Evolutionary conservation across 1,284 basidiomycete genomes (phyloP).

Genomic region (Schizophyllum amplum): DNA sequence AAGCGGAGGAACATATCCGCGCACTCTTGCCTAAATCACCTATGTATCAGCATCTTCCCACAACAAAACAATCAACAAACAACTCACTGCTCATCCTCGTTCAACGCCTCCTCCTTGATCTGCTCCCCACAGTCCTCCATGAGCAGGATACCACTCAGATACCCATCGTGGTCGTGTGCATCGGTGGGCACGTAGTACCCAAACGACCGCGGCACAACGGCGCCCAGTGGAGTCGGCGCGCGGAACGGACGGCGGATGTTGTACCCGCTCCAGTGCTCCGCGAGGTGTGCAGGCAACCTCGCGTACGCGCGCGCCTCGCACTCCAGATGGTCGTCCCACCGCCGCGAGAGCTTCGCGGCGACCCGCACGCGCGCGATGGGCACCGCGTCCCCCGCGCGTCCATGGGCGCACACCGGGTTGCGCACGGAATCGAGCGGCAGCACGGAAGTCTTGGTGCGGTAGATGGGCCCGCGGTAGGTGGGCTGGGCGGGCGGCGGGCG

Average conservation of each 20-base stretch:
- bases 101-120: slow-evolving; percentile 21
- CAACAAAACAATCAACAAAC: too few relatives aligned
- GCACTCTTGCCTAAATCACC: slow-evolving; percentile 3
- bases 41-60: neutral
- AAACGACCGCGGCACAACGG: slow-evolving; percentile 46
- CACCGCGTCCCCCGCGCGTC: slow-evolving; percentile 5
- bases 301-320: slow-evolving; percentile 36
- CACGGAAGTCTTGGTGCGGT: neutral
- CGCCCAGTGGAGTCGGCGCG: slow-evolving; percentile 32
- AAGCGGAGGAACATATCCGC: slow-evolving; percentile 13
- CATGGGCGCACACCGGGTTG: neutral
- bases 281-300: slow-evolving; percentile 33
- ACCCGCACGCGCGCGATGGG: slow-evolving; percentile 23
- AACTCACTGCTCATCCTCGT: neutral
- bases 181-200: slow-evolving; percentile 38
- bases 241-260: slow-evolving; percentile 25
- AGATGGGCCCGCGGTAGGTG: too few relatives aligned
- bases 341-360: slow-evolving; percentile 23
- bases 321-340: slow-evolving; percentile 22
- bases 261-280: slow-evolving; percentile 40
- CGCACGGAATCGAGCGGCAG: neutral
- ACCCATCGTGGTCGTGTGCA: slow-evolving; percentile 5
- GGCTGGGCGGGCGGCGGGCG: too few relatives aligned
- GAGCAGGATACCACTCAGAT: slow-evolving; percentile 38
- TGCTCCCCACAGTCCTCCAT: slow-evolving; percentile 41